A percentile compares a stretch with the other conserved stretches of the same genome.
Conservation (phyloP, 768 basidiomycete species). For the Russula sp. region DNA sequence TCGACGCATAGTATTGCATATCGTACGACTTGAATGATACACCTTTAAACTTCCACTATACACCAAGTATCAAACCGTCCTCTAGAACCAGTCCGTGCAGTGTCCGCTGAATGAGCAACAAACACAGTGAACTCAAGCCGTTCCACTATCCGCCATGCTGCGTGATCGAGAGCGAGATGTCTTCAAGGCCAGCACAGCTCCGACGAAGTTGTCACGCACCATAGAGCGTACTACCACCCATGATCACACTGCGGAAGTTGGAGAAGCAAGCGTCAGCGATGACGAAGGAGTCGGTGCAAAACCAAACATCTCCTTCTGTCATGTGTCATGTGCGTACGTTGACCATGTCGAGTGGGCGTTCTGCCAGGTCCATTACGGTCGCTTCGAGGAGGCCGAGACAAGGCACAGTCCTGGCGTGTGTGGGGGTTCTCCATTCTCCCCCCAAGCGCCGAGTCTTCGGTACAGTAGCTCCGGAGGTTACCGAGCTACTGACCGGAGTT, state of each 20-base stretch:
- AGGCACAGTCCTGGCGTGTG: too few species aligned
- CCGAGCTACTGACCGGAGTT: too few species aligned
- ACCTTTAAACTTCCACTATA: not conserved
- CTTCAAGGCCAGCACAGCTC: constrained; percentile 77
- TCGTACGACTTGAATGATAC: not conserved
- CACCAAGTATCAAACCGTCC: not conserved
- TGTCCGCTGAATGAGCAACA: not conserved
- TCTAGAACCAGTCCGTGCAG: not conserved
- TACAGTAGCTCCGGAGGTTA: too few species aligned
- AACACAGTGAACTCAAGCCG: not conserved
- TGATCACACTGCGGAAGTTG: constrained; percentile 74
- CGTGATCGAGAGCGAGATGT: constrained; percentile 67
- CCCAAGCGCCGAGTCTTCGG: too few species aligned
- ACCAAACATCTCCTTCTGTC: constrained; percentile 52
- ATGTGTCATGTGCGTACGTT: constrained; percentile 53
- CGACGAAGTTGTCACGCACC: constrained; percentile 81
- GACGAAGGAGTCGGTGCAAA: constrained; percentile 76
- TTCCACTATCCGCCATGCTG: constrained; percentile 50
- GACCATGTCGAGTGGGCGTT: too few species aligned
- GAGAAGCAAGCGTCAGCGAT: constrained; percentile 95
- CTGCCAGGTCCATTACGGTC: too few species aligned
- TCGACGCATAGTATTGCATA: not conserved
- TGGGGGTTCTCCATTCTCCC: too few species aligned
- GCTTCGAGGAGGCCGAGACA: too few species aligned
- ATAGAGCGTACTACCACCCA: constrained; percentile 49